These are phyloP conservation scores for Eimeria maxima DNA, from an alignment of 169 alveolate genomes.

Conservation along the genomic window DNA sequence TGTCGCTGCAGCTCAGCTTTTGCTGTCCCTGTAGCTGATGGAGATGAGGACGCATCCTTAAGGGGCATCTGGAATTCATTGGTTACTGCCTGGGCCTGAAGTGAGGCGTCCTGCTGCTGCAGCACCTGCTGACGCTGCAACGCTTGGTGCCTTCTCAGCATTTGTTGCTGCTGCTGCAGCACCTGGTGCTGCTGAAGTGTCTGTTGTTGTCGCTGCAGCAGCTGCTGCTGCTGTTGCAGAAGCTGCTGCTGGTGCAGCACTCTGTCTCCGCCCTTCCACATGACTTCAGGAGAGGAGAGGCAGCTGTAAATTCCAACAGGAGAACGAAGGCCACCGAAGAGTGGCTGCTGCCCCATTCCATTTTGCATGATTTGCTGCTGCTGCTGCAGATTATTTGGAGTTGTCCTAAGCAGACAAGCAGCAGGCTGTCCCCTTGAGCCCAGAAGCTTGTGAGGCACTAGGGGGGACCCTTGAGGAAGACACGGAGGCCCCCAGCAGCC, in stretches of 20 bases:
- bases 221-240: too few species aligned
- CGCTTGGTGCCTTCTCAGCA: not conserved
- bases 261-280: not conserved
- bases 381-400: not conserved
- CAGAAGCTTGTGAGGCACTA: not conserved
- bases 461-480: not conserved
- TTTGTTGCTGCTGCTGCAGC: not conserved
- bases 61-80: not conserved
- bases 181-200: too few species aligned
- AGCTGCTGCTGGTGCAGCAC: not conserved
- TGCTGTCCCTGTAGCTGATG: not conserved
- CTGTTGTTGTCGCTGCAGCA: too few species aligned
- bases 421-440: not conserved
- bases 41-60: not conserved
- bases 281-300: not conserved
- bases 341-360: not conserved
- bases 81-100: not conserved
- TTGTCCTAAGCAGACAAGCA: not conserved
- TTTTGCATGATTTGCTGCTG: not conserved
- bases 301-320: not conserved
- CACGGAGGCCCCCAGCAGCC: constrained; percentile 2
- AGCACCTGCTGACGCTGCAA: not conserved
- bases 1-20: not conserved
- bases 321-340: not conserved
- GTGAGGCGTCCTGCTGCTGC: not conserved